A percentile compares a stretch with the other conserved stretches of the same genome.
phyloP scores from a whole-genome alignment of 129 eudicot species.

The carrot (Daucus carota) region DNA sequence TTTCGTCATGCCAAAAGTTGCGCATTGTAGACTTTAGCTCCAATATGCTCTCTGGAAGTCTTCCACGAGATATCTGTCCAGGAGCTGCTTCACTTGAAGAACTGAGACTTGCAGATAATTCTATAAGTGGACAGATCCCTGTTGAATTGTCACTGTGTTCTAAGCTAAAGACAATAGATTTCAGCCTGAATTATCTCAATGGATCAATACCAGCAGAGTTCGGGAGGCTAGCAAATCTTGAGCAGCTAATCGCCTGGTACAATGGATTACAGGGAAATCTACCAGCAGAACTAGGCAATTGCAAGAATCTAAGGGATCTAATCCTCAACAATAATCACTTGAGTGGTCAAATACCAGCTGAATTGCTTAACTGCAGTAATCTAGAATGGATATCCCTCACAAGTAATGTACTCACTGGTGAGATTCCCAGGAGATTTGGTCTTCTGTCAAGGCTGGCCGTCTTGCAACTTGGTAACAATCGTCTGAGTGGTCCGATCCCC shows the following conservation, averaged over 20 bases:
- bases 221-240: conserved; percentile 71
- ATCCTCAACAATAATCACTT: conserved; percentile 73
- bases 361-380: conserved; percentile 58
- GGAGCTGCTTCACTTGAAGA: conserved; percentile 65
- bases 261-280: conserved; percentile 69
- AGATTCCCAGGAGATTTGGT: conserved; percentile 71
- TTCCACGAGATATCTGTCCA: conserved; percentile 67
- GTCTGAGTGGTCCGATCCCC: conserved; percentile 68
- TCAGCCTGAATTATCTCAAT: conserved; percentile 75
- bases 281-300: conserved; percentile 64
- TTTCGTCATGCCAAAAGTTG: conserved; percentile 55
- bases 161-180: conserved; percentile 59
- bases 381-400: conserved; percentile 91
- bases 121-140: conserved; percentile 56
- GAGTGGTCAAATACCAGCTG: conserved; percentile 58
- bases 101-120: conserved; percentile 74
- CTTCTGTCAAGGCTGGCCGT: conserved; percentile 63
- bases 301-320: conserved; percentile 66
- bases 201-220: conserved; percentile 65
- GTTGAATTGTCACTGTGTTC: conserved; percentile 48
- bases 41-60: conserved; percentile 55
- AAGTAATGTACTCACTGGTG: conserved; percentile 66
- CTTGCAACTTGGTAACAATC: conserved; percentile 71
- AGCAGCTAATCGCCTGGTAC: conserved; percentile 90
- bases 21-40: conserved; percentile 81